phyloP scores from a whole-genome alignment of 352 stramenopile genomes.

The Thalassiosira ordinaria region DNA sequence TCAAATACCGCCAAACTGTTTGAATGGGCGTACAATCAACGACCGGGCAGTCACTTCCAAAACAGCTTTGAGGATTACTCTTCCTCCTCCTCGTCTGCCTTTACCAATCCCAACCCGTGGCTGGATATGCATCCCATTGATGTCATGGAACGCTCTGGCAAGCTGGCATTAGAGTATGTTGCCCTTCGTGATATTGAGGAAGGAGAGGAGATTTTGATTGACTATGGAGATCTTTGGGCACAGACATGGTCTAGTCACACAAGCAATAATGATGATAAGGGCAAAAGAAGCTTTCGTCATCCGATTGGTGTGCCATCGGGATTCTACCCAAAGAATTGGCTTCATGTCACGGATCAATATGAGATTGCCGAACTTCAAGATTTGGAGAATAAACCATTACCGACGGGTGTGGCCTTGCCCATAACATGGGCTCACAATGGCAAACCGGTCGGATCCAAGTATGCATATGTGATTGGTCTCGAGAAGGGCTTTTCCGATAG shows the following conservation, averaged over 20 bases:
- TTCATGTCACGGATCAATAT: conserved; percentile 43
- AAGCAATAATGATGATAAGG: background rate
- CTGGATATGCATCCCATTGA: conserved; percentile 53
- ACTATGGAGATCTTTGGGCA: conserved; percentile 68
- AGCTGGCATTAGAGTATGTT: conserved; percentile 58
- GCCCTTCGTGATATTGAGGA: conserved; percentile 64
- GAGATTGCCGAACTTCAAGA: conserved; percentile 57
- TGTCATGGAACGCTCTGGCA: conserved; percentile 54
- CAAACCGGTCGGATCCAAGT: conserved; percentile 48
- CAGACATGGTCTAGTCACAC: conserved; percentile 53
- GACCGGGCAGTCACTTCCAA: conserved; percentile 23
- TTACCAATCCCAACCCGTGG: conserved; percentile 51
- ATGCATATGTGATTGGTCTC: conserved; percentile 54
- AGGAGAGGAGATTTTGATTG: conserved; percentile 69
- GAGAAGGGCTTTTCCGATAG: conserved; percentile 48
- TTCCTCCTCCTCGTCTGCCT: no score
- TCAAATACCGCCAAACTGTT: conserved; percentile 48
- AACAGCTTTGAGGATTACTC: conserved; percentile 39
- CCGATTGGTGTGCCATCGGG: conserved; percentile 43
- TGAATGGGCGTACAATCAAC: conserved; percentile 43
- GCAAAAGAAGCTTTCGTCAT: conserved; percentile 42
- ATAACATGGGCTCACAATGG: conserved; percentile 61
- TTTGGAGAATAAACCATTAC: conserved; percentile 46
- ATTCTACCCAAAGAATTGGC: conserved; percentile 59
- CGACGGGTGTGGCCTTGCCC: conserved; percentile 36